These are phyloP conservation scores for Phalaenopsis equestris DNA, from an alignment of 106 monocot genomes.

Conservation along the genomic window DNA sequence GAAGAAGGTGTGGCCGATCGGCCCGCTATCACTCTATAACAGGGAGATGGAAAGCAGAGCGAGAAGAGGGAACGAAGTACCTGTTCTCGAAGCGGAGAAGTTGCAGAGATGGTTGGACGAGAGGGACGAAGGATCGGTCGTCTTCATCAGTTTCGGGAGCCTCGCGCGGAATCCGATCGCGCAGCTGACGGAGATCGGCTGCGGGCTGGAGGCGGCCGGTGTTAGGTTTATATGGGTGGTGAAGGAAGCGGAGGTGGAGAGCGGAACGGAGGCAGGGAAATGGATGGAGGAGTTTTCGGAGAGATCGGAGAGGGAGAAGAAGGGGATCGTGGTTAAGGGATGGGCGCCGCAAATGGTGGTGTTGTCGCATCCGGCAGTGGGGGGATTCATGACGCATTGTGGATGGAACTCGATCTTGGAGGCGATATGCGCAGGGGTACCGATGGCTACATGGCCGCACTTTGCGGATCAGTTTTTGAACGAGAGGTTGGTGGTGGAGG, in stretches of 20 bases:
- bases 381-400: conserved; percentile 23
- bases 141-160: conserved; percentile 57
- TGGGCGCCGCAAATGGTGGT: conserved; percentile 21
- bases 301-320: conserved; percentile 16
- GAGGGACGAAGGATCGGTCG: conserved; percentile 26
- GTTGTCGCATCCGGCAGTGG: conserved; percentile 20
- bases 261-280: conserved; percentile 16
- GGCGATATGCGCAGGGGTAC: conserved; percentile 11
- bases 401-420: conserved; percentile 26
- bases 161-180: conserved; percentile 12
- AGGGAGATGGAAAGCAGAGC: conserved; percentile 6
- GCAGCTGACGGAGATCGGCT: conserved; percentile 14
- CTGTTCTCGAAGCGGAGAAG: conserved; percentile 12
- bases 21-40: conserved; percentile 40
- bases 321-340: conserved; percentile 10
- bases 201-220: conserved; percentile 29
- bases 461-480: conserved; percentile 25
- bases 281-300: conserved; percentile 12
- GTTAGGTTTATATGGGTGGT: conserved; percentile 33
- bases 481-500: conserved; percentile 19
- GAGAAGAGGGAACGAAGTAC: conserved; percentile 19
- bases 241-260: background rate
- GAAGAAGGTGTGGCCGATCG: conserved; percentile 52
- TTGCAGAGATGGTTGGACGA: conserved; percentile 35
- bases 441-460: conserved; percentile 24